These are phyloP conservation scores for Arabidopsis hybrid DNA, from an alignment of 441 rosid genomes.

Conservation along the genomic window DNA sequence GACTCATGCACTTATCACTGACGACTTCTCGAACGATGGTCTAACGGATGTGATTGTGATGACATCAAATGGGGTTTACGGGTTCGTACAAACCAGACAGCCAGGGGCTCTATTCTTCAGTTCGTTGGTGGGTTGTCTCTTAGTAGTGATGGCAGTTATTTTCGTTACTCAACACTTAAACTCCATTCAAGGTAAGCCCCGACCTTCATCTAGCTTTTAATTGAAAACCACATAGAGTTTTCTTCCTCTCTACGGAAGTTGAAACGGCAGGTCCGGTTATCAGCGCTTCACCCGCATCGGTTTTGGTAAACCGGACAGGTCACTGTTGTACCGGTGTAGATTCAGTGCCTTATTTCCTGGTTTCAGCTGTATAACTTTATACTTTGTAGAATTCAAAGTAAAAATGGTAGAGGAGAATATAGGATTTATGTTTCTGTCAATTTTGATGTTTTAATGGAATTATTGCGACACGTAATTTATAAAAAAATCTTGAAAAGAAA, in stretches of 20 bases:
- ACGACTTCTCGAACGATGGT: constrained; percentile 93
- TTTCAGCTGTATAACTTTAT: constrained; percentile 25
- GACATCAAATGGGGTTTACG: constrained; percentile 89
- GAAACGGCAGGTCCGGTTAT: background rate
- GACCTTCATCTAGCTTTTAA: constrained; percentile 60
- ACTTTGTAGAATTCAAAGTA: constrained; percentile 35
- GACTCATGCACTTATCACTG: constrained; percentile 81
- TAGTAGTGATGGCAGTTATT: constrained; percentile 92
- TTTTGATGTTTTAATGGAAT: constrained; percentile 22
- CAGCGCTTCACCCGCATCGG: constrained; percentile 18
- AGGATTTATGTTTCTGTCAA: constrained; percentile 23
- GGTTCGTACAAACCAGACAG: constrained; percentile 95
- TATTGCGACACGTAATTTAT: constrained; percentile 18
- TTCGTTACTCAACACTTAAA: constrained; percentile 88
- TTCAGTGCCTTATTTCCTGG: constrained; percentile 23
- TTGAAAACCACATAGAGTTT: constrained; percentile 29
- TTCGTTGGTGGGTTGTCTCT: constrained; percentile 90
- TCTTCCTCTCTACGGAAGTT: constrained; percentile 34
- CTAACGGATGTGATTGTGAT: constrained; percentile 86
- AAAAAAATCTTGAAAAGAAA: background rate
- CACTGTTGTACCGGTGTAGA: constrained; percentile 18
- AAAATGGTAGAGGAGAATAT: constrained; percentile 25
- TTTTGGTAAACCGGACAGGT: constrained; percentile 35
- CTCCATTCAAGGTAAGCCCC: constrained; percentile 84
- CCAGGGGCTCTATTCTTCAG: constrained; percentile 99